Evolutionary conservation across 2,329 filamentous ascomycete species (phyloP), one percentile per base, ranked within the genome.

Genomic region (Microdochium trichocladiopsis): DNA sequence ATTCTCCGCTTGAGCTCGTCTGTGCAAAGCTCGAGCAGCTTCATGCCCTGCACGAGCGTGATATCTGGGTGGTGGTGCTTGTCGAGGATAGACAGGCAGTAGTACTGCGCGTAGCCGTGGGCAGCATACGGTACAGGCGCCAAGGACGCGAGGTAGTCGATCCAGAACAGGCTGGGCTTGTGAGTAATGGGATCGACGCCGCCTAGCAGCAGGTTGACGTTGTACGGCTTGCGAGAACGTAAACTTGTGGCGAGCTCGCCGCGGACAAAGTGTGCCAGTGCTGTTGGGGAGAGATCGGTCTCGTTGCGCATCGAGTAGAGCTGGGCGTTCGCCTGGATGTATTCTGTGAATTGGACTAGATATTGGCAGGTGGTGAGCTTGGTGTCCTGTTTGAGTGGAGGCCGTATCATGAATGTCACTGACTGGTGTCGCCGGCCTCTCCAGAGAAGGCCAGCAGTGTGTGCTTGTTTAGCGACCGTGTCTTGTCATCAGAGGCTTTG

Each of bases 61-160:
- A 99, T 97, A 66, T 96, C 87, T 48, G 94, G 93, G 66, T 96
- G 89, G 70, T 99, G 94, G 71, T 99, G 94, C 78, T 99, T 99
- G 76, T 99, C 94, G 50, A 99, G 84, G 61, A 96, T 95, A 6
- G 90, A 95, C 56, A 99, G 80, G 71, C 94, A 99, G 80, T 99
- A 99, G 80, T 97, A 97, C 86, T 99, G 94, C 61, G 94, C 94
- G 73, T 99, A 99, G 61, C 94, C 94, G 64, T 99, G 95, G 55
- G 94, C 94, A 49, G 94, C 95, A 68, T 99, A 99, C 52, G 94
- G 94, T 48, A 99, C 78, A 28, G 88, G 82, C 4, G 91, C 93
- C 67, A 92, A 75, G 56, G 92, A 86, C 59, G 93, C 94, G 66
- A 99, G 83, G 74, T 97, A 97, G 70, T 99, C 93, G 63, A 96